phyloP scores from a whole-genome alignment of 202 grass and related monocot genomes.

The Panicum virgatum region DNA sequence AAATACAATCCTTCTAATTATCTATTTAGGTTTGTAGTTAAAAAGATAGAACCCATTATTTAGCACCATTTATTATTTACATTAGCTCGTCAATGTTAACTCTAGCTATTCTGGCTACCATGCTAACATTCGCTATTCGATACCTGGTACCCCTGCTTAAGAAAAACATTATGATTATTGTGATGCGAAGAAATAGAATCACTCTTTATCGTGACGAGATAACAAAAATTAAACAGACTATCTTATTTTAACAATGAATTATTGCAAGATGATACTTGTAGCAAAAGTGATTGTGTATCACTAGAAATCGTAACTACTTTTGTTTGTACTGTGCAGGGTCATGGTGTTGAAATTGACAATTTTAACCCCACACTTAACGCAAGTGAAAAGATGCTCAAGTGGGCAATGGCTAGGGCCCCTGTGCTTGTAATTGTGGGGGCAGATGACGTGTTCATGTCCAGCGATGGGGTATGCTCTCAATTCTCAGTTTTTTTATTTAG shows the following conservation, averaged over 20 bases:
- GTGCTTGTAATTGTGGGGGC: neutral
- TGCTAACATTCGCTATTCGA: constrained; percentile 4
- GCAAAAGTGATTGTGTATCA: too few species aligned
- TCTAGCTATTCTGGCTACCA: too few species aligned
- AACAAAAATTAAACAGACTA: constrained; percentile 2
- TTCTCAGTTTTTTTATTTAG: too few species aligned
- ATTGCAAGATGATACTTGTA: neutral
- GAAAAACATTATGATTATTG: neutral
- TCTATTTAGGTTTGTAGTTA: too few species aligned
- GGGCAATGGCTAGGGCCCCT: neutral
- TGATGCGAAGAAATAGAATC: constrained; percentile 24
- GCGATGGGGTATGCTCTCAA: neutral
- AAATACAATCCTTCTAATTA: too few species aligned
- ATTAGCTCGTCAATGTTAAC: too few species aligned
- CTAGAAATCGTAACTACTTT: too few species aligned
- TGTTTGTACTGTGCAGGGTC: neutral
- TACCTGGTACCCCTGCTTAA: neutral
- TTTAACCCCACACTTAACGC: neutral
- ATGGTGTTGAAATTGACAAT: neutral
- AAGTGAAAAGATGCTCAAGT: neutral
- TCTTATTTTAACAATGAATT: neutral
- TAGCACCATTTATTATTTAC: too few species aligned
- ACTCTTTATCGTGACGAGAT: neutral
- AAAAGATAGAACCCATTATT: too few species aligned
- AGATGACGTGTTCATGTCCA: neutral